Evolutionary conservation across 2,329 filamentous ascomycete species (phyloP), one percentile per base, ranked within the genome.

Genomic region (Alternaria longipes): DNA sequence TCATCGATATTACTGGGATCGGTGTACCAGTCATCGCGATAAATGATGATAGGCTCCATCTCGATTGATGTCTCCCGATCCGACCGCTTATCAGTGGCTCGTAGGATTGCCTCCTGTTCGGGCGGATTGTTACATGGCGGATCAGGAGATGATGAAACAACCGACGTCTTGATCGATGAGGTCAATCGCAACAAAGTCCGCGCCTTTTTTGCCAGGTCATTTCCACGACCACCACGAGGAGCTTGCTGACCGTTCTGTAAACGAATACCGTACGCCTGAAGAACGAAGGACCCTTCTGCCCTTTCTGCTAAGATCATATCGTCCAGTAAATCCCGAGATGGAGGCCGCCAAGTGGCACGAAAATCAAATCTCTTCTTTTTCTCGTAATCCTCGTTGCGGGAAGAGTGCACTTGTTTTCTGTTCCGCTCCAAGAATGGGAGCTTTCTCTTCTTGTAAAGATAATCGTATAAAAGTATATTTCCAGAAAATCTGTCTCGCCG

Each of bases 351-450:
- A 32, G 26, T 8, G 14, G 54, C 26, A 26, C 63, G 65, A 26
- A 52, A 50, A 20, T 49, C 14, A 42, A 51, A 44, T 20, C 63
- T 46, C 4, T 36, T n/a, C 12, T 32, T 45, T 34, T 41, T 22
- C 6, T 42, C 36, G 3, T 38, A 6, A n/a, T 54, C 26, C 3
- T 44, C 34, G 42, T 20, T 45, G 12, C 47, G 59, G 49, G 74
- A 64, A 2, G 64, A 47, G n/a, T 67, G 56, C 11, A 66, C 66
- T 20, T 64, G 60, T 7, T 54, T 64, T 3, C 74, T 51, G 18
- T 75, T 78, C 36, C 75, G 65, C 42, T 65, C 57, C 8, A 78
- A 62, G 40, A 78, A 74, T 9, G 66, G 54, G 11, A 65, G 69
- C 8, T 65, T 63, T 32, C 70, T 64, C 18, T 59, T 68, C n/a